Base-by-base conservation (phyloP, 495 filamentous ascomycete species). In the Aspergillus funiculosus region DNA sequence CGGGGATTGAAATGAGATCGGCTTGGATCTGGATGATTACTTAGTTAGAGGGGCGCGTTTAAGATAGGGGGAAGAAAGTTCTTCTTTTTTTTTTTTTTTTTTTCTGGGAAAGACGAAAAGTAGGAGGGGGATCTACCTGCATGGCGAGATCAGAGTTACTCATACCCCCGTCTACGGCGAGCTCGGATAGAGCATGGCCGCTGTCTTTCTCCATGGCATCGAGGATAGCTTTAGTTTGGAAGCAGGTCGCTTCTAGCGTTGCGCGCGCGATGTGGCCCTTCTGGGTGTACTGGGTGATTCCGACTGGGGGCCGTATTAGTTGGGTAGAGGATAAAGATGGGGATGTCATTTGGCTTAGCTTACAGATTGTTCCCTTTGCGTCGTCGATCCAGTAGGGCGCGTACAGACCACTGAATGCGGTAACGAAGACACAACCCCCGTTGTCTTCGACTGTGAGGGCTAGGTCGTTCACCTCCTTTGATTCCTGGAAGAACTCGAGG, bases 341-440 rank as follows among this genome's bases (percentile, higher is more conserved):
- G 66, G 21, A n/a, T 10, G n/a, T 31, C 26, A 15, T 11, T 6
- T 17, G 15, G 10, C 37, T 11, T 25, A 52, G 68, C 79, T 72
- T 71, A 86, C 82, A 90, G 15, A 92, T 80, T 1, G 90, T 95
- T 40, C 91, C 91, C 64, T 89, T 83, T 24, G 89, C 89, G 66
- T 95, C 88, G 62, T 95, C 91, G 50, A 95, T 94, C 91, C 91
- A 97, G 62, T 95, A 95, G n/a, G 91, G 91, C 13, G 91, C 91
- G 63, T 95, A 95, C 1, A 97, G 74, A 49, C 91, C 91, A 70
- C 86, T 92, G 63, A 97, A 97, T 1, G 91, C 91, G 22, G 91
- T 95, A 36, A 97, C 91, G 58, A 97, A 97, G 5, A 94, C 78
- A 27, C 90, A 87, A 18, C 91, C 91, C 49, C 91, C 91, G 47